These are phyloP conservation scores for Ascochyta koolunga DNA, from an alignment of 2,329 filamentous ascomycete genomes.

Conservation along the genomic window DNA sequence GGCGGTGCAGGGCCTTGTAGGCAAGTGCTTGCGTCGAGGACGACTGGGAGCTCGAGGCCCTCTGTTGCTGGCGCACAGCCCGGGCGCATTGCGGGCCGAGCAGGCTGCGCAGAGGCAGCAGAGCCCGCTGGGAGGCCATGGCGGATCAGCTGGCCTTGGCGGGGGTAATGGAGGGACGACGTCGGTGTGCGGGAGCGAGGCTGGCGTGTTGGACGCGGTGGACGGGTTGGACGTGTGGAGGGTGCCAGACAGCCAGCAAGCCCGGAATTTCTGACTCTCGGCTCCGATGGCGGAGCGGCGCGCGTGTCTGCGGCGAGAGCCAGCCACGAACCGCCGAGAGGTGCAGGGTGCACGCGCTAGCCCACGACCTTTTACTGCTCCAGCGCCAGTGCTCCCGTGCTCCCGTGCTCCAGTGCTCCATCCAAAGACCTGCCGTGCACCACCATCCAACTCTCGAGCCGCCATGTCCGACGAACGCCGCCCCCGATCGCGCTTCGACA, in stretches of 20 bases:
- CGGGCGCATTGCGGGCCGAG: slow-evolving; percentile 36
- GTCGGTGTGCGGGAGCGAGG: background rate
- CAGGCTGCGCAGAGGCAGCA: slow-evolving; percentile 47
- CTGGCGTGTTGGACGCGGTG: background rate
- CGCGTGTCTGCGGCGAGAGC: background rate
- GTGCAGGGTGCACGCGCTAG: too few relatives aligned
- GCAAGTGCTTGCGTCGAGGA: slow-evolving; percentile 91
- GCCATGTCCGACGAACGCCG: slow-evolving; percentile 79
- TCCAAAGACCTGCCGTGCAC: background rate
- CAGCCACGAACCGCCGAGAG: too few relatives aligned
- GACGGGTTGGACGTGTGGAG: background rate
- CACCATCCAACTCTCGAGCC: slow-evolving; percentile 2
- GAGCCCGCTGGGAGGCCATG: slow-evolving; percentile 53
- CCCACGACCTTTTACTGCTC: too few relatives aligned
- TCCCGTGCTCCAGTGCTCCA: background rate
- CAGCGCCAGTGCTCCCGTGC: background rate
- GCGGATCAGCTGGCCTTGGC: slow-evolving; percentile 20
- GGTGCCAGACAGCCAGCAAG: slow-evolving; percentile 7
- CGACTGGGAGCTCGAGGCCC: slow-evolving; percentile 47
- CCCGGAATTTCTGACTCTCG: slow-evolving; percentile 11
- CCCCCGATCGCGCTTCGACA: slow-evolving; percentile 94
- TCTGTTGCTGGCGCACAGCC: slow-evolving; percentile 38
- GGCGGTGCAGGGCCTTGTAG: slow-evolving; percentile 95
- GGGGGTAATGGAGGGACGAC: slow-evolving; percentile 28
- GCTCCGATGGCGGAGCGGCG: slow-evolving; percentile 11